These are phyloP conservation scores for Fusarium gaditjirri DNA, from an alignment of 2,329 filamentous ascomycete genomes.

Conservation along the genomic window DNA sequence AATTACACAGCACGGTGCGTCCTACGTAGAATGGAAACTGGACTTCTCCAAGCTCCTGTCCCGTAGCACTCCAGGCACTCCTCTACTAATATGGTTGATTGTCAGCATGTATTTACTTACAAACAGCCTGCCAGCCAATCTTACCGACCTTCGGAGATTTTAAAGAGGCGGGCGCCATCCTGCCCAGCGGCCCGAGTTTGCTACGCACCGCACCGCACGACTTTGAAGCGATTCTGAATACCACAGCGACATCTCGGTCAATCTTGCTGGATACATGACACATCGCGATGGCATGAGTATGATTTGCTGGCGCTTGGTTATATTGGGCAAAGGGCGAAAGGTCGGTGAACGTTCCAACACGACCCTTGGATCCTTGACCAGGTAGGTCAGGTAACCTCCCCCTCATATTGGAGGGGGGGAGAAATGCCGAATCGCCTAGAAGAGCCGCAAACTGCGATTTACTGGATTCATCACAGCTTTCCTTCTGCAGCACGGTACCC, in stretches of 20 bases:
- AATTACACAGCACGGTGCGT: background rate
- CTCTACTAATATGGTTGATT: background rate
- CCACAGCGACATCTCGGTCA: background rate
- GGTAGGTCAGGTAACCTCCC: background rate
- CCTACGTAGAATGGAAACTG: background rate
- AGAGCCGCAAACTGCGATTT: background rate
- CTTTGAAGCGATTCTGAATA: background rate
- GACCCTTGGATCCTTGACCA: constrained; percentile 3
- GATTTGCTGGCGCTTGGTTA: constrained; percentile 4
- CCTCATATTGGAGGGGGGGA: background rate
- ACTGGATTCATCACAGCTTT: background rate
- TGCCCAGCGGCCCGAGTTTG: constrained; percentile 5
- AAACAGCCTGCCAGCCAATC: background rate
- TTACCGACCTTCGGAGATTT: background rate
- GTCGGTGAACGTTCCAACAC: constrained; percentile 4
- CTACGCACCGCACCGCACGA: background rate
- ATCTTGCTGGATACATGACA: background rate
- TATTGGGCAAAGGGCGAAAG: constrained; percentile 5
- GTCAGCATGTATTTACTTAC: background rate
- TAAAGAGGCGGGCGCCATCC: constrained; percentile 1
- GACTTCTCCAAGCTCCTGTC: background rate
- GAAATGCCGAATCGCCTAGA: background rate
- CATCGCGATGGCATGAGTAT: constrained; percentile 5
- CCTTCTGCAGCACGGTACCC: background rate
- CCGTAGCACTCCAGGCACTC: background rate